phyloP scores from a whole-genome alignment of 805 yeast genomes.

The Yarrowia hollandica region DNA sequence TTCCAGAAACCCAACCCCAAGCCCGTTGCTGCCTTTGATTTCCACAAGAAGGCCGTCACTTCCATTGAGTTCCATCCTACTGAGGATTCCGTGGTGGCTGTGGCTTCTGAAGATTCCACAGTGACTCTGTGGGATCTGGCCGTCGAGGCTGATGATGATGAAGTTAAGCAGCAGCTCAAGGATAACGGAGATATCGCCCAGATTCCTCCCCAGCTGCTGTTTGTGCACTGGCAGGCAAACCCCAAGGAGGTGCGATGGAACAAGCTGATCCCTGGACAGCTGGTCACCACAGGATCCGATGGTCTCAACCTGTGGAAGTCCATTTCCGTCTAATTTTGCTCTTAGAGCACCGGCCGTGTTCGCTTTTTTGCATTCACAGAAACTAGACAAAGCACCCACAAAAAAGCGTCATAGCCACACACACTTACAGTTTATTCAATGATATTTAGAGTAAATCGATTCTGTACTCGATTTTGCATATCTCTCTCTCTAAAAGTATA shows the following conservation, averaged over 20 bases:
- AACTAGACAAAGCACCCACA: too few species aligned
- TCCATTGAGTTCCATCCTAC: constrained; percentile 91
- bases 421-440: too few species aligned
- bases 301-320: constrained; percentile 96
- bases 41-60: constrained; percentile 92
- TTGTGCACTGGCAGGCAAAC: constrained; percentile 97
- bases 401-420: too few species aligned
- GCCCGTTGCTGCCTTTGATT: constrained; percentile 93
- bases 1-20: constrained; percentile 58
- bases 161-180: constrained; percentile 78
- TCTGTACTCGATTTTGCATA: too few species aligned
- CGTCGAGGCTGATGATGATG: constrained; percentile 98
- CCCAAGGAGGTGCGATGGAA: constrained; percentile 99
- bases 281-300: constrained; percentile 92
- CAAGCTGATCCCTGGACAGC: constrained; percentile 91
- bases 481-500: too few species aligned
- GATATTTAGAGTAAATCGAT: too few species aligned
- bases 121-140: constrained; percentile 98
- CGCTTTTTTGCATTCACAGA: too few species aligned
- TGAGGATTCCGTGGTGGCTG: constrained; percentile 95
- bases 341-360: too few species aligned
- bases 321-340: constrained; percentile 66
- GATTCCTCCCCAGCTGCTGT: constrained; percentile 91
- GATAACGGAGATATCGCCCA: constrained; percentile 76
- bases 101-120: constrained; percentile 93